These are phyloP conservation scores for Azolla pinnata DNA, from an alignment of 75 land plant species.

Conservation along the genomic window DNA sequence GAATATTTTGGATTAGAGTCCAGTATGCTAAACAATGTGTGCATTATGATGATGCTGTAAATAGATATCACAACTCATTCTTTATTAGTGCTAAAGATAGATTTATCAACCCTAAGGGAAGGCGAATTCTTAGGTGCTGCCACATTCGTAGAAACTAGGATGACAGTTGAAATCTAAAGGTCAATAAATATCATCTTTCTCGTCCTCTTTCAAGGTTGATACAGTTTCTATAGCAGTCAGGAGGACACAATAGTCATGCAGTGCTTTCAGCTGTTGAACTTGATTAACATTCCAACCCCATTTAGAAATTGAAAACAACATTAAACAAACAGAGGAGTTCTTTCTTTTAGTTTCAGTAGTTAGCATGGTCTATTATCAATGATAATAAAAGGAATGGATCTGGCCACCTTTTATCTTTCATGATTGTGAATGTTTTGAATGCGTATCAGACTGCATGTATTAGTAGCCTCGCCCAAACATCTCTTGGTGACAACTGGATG, in stretches of 20 bases:
- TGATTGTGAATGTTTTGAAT: background rate
- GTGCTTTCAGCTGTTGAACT: background rate
- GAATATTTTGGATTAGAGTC: background rate
- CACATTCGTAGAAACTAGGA: no score
- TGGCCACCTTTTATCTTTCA: background rate
- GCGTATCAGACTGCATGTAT: constrained; percentile 56
- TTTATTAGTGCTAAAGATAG: no score
- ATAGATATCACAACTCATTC: background rate
- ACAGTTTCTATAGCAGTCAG: no score
- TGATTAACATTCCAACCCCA: background rate
- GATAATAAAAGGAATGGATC: background rate
- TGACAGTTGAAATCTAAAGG: no score
- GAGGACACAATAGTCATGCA: no score
- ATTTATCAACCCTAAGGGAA: no score
- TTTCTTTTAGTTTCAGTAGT: background rate
- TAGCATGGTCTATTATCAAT: background rate
- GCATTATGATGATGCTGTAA: background rate
- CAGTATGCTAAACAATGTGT: background rate
- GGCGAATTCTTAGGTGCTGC: no score
- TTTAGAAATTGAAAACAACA: background rate
- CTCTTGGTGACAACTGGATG: constrained; percentile 68
- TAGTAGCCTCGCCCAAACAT: constrained; percentile 83
- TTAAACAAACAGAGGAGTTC: background rate
- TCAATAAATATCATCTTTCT: no score
- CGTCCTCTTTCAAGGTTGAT: no score